These are phyloP conservation scores for Puccinia polysora DNA, from an alignment of 1,284 basidiomycete species.

Conservation along the genomic window DNA sequence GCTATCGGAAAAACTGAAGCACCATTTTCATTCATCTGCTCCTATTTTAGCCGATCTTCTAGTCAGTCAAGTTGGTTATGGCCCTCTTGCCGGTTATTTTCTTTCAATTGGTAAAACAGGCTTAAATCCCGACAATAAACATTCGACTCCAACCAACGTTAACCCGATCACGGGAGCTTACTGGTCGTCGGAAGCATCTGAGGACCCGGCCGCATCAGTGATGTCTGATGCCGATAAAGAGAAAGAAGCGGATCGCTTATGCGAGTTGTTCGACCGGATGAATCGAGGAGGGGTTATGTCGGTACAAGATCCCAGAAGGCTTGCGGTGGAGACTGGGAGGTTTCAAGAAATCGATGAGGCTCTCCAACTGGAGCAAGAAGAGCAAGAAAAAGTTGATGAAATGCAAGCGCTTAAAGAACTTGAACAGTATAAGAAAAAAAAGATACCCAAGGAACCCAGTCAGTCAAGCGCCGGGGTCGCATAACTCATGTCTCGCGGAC, in stretches of 20 bases:
- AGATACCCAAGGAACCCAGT: background rate
- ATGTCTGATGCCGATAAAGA: slow-evolving; percentile 21
- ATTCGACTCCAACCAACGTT: background rate
- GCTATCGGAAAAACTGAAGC: no score
- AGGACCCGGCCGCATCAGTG: background rate
- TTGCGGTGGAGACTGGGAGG: slow-evolving; percentile 46
- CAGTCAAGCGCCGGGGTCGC: no score
- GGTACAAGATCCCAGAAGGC: slow-evolving; percentile 49
- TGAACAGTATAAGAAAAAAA: slow-evolving; percentile 31
- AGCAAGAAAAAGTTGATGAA: slow-evolving; percentile 14
- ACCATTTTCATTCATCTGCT: background rate
- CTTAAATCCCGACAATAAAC: slow-evolving; percentile 11
- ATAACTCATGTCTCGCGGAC: no score
- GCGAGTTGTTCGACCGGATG: slow-evolving; percentile 79
- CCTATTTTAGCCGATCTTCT: slow-evolving; percentile 16
- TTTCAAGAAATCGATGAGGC: slow-evolving; percentile 49
- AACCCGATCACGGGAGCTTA: slow-evolving; percentile 35
- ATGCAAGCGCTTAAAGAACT: slow-evolving; percentile 22
- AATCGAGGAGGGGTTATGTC: slow-evolving; percentile 61
- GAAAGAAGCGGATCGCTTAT: slow-evolving; percentile 69
- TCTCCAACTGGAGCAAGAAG: slow-evolving; percentile 56
- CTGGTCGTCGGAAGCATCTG: background rate
- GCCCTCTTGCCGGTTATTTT: slow-evolving; percentile 28
- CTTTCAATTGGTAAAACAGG: slow-evolving; percentile 28
- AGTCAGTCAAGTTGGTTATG: slow-evolving; percentile 31